Evolutionary conservation across 176 grass and related monocot species (phyloP).

Genomic region (Juncus inflexus): DNA sequence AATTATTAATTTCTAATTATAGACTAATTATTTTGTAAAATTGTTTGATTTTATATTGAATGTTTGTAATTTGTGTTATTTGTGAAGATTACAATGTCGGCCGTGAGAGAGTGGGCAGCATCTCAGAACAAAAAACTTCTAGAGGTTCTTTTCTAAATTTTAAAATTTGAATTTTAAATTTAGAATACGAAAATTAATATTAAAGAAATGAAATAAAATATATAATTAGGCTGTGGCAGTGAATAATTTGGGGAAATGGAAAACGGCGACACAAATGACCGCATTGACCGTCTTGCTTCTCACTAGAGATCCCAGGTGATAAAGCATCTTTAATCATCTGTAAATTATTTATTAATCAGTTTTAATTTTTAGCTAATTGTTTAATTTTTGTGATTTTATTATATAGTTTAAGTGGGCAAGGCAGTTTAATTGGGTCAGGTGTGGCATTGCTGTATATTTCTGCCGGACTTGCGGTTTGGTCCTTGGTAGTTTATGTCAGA

Average conservation of each 20-base stretch:
- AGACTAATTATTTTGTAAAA: not conserved
- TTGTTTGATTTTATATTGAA: too few species aligned
- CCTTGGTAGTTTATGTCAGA: conserved; percentile 87
- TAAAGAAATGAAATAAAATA: not conserved
- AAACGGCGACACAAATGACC: conserved; percentile 88
- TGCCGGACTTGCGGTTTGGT: conserved; percentile 86
- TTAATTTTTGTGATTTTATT: conserved; percentile 4
- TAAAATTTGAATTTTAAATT: conserved; percentile 1
- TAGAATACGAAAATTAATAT: conserved; percentile 22
- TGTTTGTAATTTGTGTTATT: conserved; percentile 2
- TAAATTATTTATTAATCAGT: not conserved
- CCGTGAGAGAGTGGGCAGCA: conserved; percentile 95
- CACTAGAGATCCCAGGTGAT: conserved; percentile 73
- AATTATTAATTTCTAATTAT: conserved; percentile 3
- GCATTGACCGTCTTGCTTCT: conserved; percentile 79
- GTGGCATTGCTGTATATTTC: conserved; percentile 78
- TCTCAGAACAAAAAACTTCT: conserved; percentile 90
- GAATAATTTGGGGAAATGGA: conserved; percentile 94
- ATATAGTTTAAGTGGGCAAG: conserved; percentile 50
- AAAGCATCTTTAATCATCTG: not conserved
- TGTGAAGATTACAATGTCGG: conserved; percentile 96
- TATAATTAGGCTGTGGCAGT: conserved; percentile 77
- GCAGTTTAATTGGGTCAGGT: conserved; percentile 45
- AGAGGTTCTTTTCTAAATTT: conserved; percentile 51
- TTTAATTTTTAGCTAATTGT: not conserved